Percentiles rank a stretch among this genome's conserved stretches.
phyloP scores from a whole-genome alignment of 2,329 filamentous ascomycete genomes.

The Trichoderma semiorbis region DNA sequence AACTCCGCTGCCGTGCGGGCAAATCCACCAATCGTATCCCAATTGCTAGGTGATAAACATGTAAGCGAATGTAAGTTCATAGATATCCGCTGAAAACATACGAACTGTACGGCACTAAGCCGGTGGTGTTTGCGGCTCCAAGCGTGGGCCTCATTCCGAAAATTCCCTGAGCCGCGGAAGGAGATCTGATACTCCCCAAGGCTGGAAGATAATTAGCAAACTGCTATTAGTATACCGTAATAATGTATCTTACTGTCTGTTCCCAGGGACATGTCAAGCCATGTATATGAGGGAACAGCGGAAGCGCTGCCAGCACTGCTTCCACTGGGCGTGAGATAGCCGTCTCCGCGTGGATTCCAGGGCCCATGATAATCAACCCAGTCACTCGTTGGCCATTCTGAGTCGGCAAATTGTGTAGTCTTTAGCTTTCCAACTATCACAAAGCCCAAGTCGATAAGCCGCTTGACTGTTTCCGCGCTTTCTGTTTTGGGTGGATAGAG shows the following conservation, averaged over 20 bases:
- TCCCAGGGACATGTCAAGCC: background rate
- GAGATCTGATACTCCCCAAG: background rate
- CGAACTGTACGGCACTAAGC: background rate
- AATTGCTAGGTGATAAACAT: background rate
- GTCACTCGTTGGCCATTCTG: background rate
- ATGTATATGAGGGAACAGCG: background rate
- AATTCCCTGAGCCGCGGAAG: background rate
- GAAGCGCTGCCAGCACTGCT: background rate
- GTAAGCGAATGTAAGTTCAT: background rate
- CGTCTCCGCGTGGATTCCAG: background rate
- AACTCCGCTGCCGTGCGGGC: background rate
- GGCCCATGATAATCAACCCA: background rate
- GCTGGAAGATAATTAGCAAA: background rate
- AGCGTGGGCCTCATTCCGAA: background rate
- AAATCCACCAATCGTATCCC: background rate
- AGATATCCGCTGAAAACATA: background rate
- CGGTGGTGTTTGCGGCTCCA: background rate
- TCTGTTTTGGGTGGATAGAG: background rate
- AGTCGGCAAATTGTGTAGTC: background rate
- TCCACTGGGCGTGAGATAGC: background rate
- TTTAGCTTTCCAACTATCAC: background rate
- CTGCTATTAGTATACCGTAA: fast-evolving
- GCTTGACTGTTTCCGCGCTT: background rate
- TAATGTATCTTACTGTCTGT: background rate
- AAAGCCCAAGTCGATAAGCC: background rate